A percentile compares a stretch with the other conserved stretches of the same genome.
These are phyloP conservation scores for Mesotaenium endlicherianum DNA, from an alignment of 139 green algal genomes.

Conservation along the genomic window DNA sequence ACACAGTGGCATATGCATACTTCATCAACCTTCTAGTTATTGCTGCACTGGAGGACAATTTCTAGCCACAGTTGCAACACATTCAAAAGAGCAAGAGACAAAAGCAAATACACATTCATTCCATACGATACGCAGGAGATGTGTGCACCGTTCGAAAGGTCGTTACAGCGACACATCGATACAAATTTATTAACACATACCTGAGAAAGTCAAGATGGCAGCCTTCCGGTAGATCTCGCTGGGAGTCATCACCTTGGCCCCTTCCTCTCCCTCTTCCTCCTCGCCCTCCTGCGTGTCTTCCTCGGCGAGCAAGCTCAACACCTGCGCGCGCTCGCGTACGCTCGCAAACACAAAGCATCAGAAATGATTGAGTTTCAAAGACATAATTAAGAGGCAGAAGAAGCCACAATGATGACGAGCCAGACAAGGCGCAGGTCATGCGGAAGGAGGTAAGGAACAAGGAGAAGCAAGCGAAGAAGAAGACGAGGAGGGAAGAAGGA, in stretches of 20 bases:
- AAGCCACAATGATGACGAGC: too few relatives aligned
- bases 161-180: too few relatives aligned
- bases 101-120: background rate
- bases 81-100: background rate
- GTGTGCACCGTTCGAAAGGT: too few relatives aligned
- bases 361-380: background rate
- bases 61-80: background rate
- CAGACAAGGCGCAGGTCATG: background rate
- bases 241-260: constrained; percentile 13
- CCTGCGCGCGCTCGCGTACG: background rate
- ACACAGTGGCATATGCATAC: background rate
- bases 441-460: too few relatives aligned
- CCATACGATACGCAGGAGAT: background rate
- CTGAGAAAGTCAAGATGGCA: background rate
- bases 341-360: background rate
- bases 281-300: background rate
- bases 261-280: constrained; percentile 42
- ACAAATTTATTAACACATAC: background rate
- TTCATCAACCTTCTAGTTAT: background rate
- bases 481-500: too few relatives aligned
- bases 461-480: too few relatives aligned
- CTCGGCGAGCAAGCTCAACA: background rate
- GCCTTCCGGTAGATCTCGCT: constrained; percentile 12
- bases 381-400: too few relatives aligned
- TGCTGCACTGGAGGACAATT: background rate